Evolutionary conservation across 2,329 filamentous ascomycete genomes (phyloP), one percentile per base, ranked within the genome.

Genomic region (Xylaria sp.): DNA sequence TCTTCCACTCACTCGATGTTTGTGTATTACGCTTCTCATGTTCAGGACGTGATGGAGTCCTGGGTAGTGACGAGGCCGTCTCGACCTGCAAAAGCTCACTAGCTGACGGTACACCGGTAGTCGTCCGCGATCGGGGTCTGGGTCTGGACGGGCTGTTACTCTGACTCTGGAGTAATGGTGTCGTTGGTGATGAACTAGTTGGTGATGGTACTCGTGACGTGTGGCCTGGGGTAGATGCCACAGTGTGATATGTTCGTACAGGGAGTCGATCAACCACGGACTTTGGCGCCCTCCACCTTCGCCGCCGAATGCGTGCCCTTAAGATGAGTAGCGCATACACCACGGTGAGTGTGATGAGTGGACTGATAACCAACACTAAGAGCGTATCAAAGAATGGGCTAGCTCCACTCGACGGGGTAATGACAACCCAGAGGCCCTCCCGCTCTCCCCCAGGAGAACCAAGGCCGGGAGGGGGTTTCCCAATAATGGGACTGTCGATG

Each of bases 281-380:
- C 73, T 99, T 99, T 4, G 94, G 94, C n/a, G 94, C 94, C 65
- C 94, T 86, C 93, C 94, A 99, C 63, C 93, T 84, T 59, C 93
- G 84, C 55, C 93, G 84, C 46, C 93, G 87, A 63, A 97, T 95
- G 55, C 92, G 88, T 43, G 92, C 92, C 50, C 94, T 88, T 37
- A 97, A 78, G 39, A 97, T 83, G 4, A 97, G 80, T 9, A 97
- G 80, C 11, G 91, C 89, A 68, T 97, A 97, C 1, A 99, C 93
- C 4, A 97, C 87, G 2, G 91, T 95, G 65, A 99, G 75, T 1
- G 94, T 97, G 48, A 97, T 87, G 13, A 99, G 75, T 7, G 94
- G 94, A 66, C 92, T 97, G 49, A 97, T 87, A 26, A 99, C 92
- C n/a, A 99, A 79, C 7, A 99, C 92, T n/a, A 97, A 79, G 2